Evolutionary conservation across 2,329 filamentous ascomycete genomes (phyloP).

Genomic region (Alternaria ventricosa): DNA sequence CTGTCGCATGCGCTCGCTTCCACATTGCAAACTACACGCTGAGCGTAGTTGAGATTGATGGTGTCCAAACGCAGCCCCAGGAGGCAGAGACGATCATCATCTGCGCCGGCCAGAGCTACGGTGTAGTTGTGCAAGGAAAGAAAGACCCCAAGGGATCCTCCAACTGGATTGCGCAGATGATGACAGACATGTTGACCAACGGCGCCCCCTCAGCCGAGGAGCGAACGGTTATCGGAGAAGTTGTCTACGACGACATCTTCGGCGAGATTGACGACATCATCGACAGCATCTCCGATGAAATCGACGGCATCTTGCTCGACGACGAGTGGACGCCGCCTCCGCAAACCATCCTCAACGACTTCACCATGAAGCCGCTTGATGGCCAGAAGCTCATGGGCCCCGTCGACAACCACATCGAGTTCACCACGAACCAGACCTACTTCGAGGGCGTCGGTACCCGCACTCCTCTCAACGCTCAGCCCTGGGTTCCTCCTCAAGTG

Average conservation of each 20-base stretch:
- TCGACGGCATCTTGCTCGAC: constrained; percentile 59
- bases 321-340: constrained; percentile 60
- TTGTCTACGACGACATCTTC: constrained; percentile 16
- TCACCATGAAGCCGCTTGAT: constrained; percentile 72
- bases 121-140: constrained; percentile 27
- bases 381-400: constrained; percentile 64
- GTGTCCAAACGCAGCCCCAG: constrained; percentile 50
- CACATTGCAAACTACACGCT: constrained; percentile 49
- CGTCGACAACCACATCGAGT: constrained; percentile 66
- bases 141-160: constrained; percentile 53
- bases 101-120: constrained; percentile 36
- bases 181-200: constrained; percentile 59
- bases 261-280: background rate
- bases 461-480: constrained; percentile 64
- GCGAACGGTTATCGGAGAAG: constrained; percentile 23
- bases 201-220: constrained; percentile 27
- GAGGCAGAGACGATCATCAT: constrained; percentile 48
- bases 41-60: constrained; percentile 34
- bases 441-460: constrained; percentile 64
- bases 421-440: constrained; percentile 65
- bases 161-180: constrained; percentile 61
- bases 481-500: constrained; percentile 74
- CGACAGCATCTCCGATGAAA: constrained; percentile 59
- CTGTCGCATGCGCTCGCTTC: constrained; percentile 53
- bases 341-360: constrained; percentile 69